These are phyloP conservation scores for Mycena venus DNA, from an alignment of 768 basidiomycete species.

Conservation along the genomic window DNA sequence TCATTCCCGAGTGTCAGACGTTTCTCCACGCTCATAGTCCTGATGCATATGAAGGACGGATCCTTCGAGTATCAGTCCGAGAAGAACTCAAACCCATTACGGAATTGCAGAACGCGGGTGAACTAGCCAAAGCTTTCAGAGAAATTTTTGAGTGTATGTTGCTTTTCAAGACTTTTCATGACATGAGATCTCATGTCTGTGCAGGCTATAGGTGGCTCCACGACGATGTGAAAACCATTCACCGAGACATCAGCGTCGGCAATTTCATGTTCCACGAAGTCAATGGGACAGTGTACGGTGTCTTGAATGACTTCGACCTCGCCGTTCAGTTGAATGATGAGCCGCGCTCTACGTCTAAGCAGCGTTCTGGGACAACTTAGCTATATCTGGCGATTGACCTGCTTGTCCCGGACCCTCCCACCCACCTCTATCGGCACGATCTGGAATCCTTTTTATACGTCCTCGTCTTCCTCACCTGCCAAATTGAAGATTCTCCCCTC, in stretches of 20 bases:
- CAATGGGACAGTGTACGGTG: neutral
- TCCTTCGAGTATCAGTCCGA: neutral
- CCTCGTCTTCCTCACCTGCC: conserved; percentile 30
- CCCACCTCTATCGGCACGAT: conserved; percentile 42
- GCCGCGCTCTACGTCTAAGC: conserved; percentile 20
- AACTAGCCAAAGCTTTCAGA: neutral
- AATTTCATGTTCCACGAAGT: neutral
- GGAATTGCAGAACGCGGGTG: neutral
- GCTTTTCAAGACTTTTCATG: neutral
- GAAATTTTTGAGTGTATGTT: conserved; percentile 6
- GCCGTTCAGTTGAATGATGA: neutral
- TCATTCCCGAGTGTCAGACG: neutral
- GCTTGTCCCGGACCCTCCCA: conserved; percentile 28
- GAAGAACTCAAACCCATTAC: neutral
- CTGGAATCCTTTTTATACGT: conserved; percentile 45
- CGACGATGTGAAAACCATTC: neutral
- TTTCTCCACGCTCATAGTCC: neutral
- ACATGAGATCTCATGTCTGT: neutral
- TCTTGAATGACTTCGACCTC: conserved; percentile 17
- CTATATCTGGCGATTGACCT: conserved; percentile 48
- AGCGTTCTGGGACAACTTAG: conserved; percentile 45
- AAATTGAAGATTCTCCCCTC: neutral
- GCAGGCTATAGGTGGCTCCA: conserved; percentile 7
- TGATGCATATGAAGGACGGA: neutral
- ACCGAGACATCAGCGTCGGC: neutral